Evolutionary conservation across 805 yeast genomes (phyloP), one percentile per base, ranked within the genome.

Genomic region (Candida ficus): DNA sequence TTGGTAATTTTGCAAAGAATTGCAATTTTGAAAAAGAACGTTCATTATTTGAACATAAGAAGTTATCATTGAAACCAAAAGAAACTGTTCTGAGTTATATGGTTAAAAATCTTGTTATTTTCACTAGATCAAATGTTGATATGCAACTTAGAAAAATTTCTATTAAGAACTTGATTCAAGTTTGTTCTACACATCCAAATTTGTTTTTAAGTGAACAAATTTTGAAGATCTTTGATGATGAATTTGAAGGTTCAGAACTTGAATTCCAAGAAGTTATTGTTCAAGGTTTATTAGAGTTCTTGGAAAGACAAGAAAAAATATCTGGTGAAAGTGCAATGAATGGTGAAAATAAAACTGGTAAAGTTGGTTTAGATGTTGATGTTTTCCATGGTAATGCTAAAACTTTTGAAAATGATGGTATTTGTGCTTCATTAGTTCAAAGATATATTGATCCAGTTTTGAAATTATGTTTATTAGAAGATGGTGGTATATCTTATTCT

Each of bases 341-440:
- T 2, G 68, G 62, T 12, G 51, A 53, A 12, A 64, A 67, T 17
- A 41, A 61, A 7, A 65, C 77, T 7, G 36, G 33, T 13, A 43
- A 41, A 12, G 17, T 27, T 4, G 41, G 43, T 3, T 38, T 50
- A 17, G 84, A 76, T 48, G 60, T 69, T 12, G 69, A 66, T 7
- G 73, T 71, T 1, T 74, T 81, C 48, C 78, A 77, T 49, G 87
- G 85, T 0, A 64, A 66, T 29, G 64, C 77, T 1, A 60, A 66
- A 28, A 61, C 70, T 1, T 69, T 74, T 37, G 62, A 71, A 20
- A 73, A 68, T 51, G 93, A 85, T 53, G 84, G 89, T 12, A 76
- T 86, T 0, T 81, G 93, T 55, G 75, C 91, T 1, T 80, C 84
- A 0, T 50, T 88, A 10, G 80, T 78, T 4, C 87, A 85, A 40